These are phyloP conservation scores for Botrytis aclada DNA, from an alignment of 2,329 filamentous ascomycete genomes.

Conservation along the genomic window DNA sequence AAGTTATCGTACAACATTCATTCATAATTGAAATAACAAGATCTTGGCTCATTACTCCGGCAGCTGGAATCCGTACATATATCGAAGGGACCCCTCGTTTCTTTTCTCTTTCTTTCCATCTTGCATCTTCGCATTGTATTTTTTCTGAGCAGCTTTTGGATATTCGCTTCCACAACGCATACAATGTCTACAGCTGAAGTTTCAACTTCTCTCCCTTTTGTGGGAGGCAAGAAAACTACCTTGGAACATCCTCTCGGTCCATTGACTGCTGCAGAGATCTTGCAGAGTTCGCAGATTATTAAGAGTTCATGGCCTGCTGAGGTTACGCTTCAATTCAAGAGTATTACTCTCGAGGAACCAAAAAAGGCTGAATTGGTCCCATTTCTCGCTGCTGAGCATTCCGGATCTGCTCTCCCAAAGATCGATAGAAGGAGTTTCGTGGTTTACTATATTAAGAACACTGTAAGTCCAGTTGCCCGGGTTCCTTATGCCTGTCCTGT, in stretches of 20 bases:
- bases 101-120: neutral
- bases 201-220: slow-evolving; percentile 27
- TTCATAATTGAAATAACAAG: neutral
- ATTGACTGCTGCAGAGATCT: slow-evolving; percentile 56
- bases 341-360: slow-evolving; percentile 57
- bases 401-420: slow-evolving; percentile 40
- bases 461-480: slow-evolving; percentile 43
- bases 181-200: slow-evolving; percentile 26
- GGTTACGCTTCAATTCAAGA: slow-evolving; percentile 59
- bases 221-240: slow-evolving; percentile 28
- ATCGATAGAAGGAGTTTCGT: slow-evolving; percentile 53
- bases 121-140: neutral
- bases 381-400: slow-evolving; percentile 50
- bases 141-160: neutral
- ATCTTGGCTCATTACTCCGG: neutral
- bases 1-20: neutral
- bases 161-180: neutral
- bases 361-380: slow-evolving; percentile 50
- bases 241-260: slow-evolving; percentile 56
- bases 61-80: neutral
- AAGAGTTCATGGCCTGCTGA: slow-evolving; percentile 52
- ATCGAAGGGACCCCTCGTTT: neutral
- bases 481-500: neutral
- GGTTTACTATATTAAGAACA: slow-evolving; percentile 58
- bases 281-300: slow-evolving; percentile 48